phyloP scores from a whole-genome alignment of 108 stramenopile species.

The Cyclotella choctawhatcheeana region DNA sequence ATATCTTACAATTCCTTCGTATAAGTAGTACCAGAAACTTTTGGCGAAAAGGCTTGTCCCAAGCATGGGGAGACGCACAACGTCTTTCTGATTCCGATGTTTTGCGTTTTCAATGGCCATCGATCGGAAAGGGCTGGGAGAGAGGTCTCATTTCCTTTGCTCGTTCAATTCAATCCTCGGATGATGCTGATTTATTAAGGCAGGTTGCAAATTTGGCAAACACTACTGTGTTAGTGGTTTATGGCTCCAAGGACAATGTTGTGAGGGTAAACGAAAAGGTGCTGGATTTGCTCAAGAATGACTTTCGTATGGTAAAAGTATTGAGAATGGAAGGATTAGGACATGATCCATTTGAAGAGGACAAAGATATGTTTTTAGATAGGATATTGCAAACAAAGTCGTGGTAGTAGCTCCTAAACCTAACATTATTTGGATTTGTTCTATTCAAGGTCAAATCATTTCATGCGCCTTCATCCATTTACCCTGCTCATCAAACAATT shows the following conservation, averaged over 20 bases:
- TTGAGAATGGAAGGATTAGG: conserved; percentile 70
- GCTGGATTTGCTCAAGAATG: conserved; percentile 22
- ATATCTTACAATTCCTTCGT: no score
- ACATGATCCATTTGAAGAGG: conserved; percentile 88
- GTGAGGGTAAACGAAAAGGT: conserved; percentile 37
- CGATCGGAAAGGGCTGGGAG: conserved; percentile 85
- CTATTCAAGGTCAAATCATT: conserved; percentile 10
- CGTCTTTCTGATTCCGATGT: conserved; percentile 68
- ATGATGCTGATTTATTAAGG: conserved; percentile 52
- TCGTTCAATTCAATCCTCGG: conserved; percentile 16
- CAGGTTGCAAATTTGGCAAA: conserved; percentile 50
- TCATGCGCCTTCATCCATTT: conserved; percentile 41
- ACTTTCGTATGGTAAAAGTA: conserved; percentile 36
- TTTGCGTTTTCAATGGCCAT: conserved; percentile 83
- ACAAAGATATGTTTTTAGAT: conserved; percentile 62
- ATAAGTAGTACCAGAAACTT: conserved; percentile 25
- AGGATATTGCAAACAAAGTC: conserved; percentile 16
- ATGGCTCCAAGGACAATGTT: conserved; percentile 63
- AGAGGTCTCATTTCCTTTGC: conserved; percentile 70
- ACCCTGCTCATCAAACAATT: conserved; percentile 54
- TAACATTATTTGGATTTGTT: no score
- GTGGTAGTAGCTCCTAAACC: no score
- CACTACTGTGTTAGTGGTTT: conserved; percentile 61
- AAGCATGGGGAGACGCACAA: conserved; percentile 70
- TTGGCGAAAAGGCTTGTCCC: conserved; percentile 67